Percentiles rank a stretch among this genome's conserved stretches.
Evolutionary conservation across 1,284 basidiomycete species (phyloP).

Genomic region (Rhodotorula sp.): DNA sequence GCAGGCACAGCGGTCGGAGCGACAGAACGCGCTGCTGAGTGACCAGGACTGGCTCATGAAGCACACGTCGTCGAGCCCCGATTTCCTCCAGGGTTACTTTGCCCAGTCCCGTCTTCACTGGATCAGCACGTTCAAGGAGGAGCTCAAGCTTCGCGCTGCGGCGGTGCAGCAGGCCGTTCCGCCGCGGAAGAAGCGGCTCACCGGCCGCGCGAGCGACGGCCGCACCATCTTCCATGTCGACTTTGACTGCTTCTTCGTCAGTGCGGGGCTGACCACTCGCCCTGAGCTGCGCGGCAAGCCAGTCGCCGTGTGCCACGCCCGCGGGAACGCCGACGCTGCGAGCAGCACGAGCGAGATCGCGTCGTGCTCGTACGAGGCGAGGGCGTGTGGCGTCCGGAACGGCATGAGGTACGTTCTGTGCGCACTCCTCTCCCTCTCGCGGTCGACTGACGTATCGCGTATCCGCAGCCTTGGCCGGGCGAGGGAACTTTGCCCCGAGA

Average conservation of each 20-base stretch:
- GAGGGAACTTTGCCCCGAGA: constrained; percentile 69
- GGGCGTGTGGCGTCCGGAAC: constrained; percentile 81
- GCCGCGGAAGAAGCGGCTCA: constrained; percentile 57
- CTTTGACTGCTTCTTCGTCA: constrained; percentile 97
- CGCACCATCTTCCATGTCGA: constrained; percentile 89
- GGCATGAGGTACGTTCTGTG: constrained; percentile 75
- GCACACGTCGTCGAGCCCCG: constrained; percentile 76
- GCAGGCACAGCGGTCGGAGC: constrained; percentile 13
- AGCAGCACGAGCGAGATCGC: constrained; percentile 91
- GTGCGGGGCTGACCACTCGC: constrained; percentile 75
- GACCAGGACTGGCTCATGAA: constrained; percentile 78
- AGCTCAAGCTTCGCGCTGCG: constrained; percentile 76
- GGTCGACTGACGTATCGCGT: too few species aligned
- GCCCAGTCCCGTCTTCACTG: constrained; percentile 89
- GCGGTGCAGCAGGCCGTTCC: constrained; percentile 61
- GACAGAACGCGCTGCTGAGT: constrained; percentile 61
- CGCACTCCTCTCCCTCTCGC: too few species aligned
- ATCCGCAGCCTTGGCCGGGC: constrained; percentile 71
- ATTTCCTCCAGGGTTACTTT: constrained; percentile 88
- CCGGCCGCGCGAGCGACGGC: constrained; percentile 54
- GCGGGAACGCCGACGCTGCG: constrained; percentile 59
- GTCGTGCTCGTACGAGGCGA: constrained; percentile 89
- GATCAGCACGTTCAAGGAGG: constrained; percentile 88
- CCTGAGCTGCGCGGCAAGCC: constrained; percentile 82
- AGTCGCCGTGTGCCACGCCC: constrained; percentile 91